A percentile compares a stretch with the other conserved stretches of the same genome.
These are phyloP conservation scores for Eucalyptus pauciflora DNA, from an alignment of 345 rosid genomes.

Conservation along the genomic window DNA sequence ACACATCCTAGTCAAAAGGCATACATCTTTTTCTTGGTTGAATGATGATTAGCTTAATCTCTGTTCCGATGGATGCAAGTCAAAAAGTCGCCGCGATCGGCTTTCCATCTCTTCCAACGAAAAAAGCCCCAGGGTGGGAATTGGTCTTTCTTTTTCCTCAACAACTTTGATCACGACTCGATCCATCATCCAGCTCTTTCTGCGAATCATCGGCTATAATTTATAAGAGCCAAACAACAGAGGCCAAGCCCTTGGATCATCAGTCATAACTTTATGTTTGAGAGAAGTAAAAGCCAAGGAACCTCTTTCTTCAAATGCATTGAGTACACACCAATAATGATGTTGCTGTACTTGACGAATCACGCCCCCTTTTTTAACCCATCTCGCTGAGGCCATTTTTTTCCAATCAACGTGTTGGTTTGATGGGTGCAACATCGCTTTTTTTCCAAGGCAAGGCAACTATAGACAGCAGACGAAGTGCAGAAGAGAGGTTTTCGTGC, in stretches of 20 bases:
- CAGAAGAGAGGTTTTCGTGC: neutral
- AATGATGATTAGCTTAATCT: neutral
- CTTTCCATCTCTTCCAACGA: neutral
- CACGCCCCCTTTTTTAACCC: neutral
- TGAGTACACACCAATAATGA: neutral
- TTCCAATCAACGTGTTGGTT: neutral
- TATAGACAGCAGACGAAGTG: neutral
- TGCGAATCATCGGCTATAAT: neutral
- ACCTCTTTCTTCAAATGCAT: neutral
- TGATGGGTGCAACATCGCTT: neutral
- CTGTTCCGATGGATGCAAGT: neutral
- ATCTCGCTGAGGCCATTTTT: neutral
- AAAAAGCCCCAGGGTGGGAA: neutral
- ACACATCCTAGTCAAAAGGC: neutral
- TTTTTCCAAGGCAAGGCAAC: slow-evolving; percentile 9
- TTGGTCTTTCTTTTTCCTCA: neutral
- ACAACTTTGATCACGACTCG: neutral
- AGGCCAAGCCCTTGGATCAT: neutral
- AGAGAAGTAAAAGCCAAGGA: slow-evolving; percentile 38
- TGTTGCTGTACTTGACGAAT: neutral
- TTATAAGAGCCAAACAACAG: neutral
- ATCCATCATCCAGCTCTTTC: slow-evolving; percentile 1
- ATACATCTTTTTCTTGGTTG: neutral
- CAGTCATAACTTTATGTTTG: slow-evolving; percentile 23
- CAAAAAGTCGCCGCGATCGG: neutral